Conservation (phyloP, 257 asterid genomes). For the Fraxinus quadrangulata region DNA sequence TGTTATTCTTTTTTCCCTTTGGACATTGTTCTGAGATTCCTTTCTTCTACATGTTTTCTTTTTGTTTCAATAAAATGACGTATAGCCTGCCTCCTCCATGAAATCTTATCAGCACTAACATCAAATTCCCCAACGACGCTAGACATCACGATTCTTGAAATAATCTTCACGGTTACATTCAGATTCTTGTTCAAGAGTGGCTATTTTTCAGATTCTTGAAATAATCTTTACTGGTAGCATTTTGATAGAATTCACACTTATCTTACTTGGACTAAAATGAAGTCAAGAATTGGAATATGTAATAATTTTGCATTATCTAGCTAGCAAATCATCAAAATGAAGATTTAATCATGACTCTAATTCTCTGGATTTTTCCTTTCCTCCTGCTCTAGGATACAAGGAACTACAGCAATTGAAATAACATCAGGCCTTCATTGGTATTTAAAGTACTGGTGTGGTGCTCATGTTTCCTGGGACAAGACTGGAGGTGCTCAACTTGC, state of each 20-base stretch:
- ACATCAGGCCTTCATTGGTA: slow-evolving; percentile 96
- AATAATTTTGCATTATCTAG: not conserved
- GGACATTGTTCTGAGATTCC: not conserved
- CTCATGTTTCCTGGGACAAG: slow-evolving; percentile 96
- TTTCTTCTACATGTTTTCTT: not conserved
- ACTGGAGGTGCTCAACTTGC: slow-evolving; percentile 88
- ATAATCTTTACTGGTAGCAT: not conserved
- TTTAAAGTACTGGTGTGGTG: slow-evolving; percentile 84
- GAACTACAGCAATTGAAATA: slow-evolving; percentile 85
- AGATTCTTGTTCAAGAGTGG: not conserved
- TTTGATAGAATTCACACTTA: not conserved
- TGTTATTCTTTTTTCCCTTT: not conserved
- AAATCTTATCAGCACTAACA: not conserved
- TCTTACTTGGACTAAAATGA: not conserved
- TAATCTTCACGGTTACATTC: not conserved
- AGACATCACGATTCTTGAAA: not conserved
- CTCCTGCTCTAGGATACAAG: slow-evolving; percentile 62
- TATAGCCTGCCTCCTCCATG: not conserved
- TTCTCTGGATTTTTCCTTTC: slow-evolving; percentile 5
- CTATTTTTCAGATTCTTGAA: not conserved
- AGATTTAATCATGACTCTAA: slow-evolving; percentile 14
- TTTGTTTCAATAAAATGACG: not conserved
- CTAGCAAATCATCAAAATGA: slow-evolving; percentile 13
- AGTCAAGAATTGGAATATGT: not conserved
- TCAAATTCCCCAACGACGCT: not conserved